A percentile compares a stretch with the other conserved stretches of the same genome.
Conservation (phyloP, 352 stramenopile genomes). For the Globisporangium rhizosaccharum region DNA sequence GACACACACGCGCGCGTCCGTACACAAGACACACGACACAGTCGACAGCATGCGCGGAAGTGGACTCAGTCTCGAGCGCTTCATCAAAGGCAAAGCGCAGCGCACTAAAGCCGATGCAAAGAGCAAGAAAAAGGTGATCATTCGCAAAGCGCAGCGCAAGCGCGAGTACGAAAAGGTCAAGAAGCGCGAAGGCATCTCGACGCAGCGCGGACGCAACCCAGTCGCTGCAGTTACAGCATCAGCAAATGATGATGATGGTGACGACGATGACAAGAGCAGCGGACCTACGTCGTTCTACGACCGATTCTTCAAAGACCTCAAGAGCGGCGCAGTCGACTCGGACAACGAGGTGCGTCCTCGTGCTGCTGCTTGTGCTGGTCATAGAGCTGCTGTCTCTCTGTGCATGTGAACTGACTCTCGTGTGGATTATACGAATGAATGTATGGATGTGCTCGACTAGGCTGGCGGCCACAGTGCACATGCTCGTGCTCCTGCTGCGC, state of each 20-base stretch:
- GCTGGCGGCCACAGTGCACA: neutral
- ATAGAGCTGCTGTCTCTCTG: neutral
- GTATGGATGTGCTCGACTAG: neutral
- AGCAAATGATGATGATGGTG: conserved; percentile 7
- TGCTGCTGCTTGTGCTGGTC: neutral
- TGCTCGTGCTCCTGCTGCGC: neutral
- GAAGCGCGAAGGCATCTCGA: conserved; percentile 32
- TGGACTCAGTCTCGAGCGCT: conserved; percentile 80
- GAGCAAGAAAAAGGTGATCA: conserved; percentile 79
- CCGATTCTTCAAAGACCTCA: conserved; percentile 61
- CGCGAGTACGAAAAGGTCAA: conserved; percentile 84
- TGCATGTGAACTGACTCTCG: neutral
- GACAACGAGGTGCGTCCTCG: conserved; percentile 12
- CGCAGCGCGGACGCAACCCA: conserved; percentile 13
- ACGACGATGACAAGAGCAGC: conserved; percentile 3
- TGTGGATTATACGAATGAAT: neutral
- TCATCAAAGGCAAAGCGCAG: conserved; percentile 83
- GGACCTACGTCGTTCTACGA: conserved; percentile 71
- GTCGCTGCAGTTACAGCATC: neutral
- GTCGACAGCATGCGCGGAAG: conserved; percentile 69
- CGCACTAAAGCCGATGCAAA: conserved; percentile 73
- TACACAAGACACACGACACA: no score
- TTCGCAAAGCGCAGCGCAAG: conserved; percentile 74
- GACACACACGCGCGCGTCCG: no score
- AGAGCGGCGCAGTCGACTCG: conserved; percentile 30